A percentile compares a stretch with the other conserved stretches of the same genome.
Conservation (phyloP, 169 alveolate genomes). For the Cryptosporidium parvum region DNA sequence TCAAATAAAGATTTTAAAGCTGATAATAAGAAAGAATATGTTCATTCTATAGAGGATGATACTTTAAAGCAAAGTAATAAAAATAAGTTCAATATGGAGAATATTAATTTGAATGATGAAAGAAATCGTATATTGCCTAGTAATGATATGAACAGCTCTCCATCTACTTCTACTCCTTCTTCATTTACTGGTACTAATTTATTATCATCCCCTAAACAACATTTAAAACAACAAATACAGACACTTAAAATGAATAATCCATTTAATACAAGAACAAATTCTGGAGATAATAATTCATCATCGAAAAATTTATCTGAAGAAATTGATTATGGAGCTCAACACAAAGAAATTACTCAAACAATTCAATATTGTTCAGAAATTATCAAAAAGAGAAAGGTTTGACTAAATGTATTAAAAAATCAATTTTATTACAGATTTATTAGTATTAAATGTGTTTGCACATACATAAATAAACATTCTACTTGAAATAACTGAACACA, state of each 20-base stretch:
- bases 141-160: background rate
- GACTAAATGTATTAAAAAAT: background rate
- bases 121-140: background rate
- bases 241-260: background rate
- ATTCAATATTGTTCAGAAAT: slow-evolving; percentile 31
- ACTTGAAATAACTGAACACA: no score
- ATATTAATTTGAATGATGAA: background rate
- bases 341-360: slow-evolving; percentile 8
- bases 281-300: background rate
- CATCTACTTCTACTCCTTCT: background rate
- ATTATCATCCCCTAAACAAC: background rate
- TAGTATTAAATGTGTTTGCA: no score
- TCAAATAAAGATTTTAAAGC: background rate
- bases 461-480: no score
- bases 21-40: background rate
- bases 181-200: background rate
- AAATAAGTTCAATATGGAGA: background rate
- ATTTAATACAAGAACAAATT: background rate
- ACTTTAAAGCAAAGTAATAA: background rate
- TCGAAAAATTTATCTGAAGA: background rate
- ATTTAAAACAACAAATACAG: background rate
- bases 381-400: slow-evolving; percentile 41
- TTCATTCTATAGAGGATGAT: background rate
- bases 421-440: no score
- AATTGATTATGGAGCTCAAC: background rate